phyloP scores from a whole-genome alignment of 1,139 yeast species.

The Saccharomycopsis hybrid region DNA sequence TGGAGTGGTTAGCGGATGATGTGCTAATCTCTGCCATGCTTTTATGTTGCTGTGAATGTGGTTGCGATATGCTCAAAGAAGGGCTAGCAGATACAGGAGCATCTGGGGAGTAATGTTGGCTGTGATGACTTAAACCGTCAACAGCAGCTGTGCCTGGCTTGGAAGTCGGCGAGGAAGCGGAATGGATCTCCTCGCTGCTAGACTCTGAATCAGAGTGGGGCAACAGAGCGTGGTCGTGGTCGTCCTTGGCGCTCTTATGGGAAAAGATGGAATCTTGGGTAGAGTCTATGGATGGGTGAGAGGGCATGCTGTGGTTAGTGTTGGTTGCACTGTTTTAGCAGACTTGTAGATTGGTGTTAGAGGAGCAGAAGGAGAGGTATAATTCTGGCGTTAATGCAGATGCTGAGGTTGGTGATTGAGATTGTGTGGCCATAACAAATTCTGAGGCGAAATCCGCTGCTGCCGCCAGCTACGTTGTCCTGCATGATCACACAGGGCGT shows the following conservation, averaged over 20 bases:
- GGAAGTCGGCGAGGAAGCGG: no score
- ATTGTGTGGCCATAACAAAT: no score
- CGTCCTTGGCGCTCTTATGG: neutral
- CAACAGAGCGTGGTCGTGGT: no score
- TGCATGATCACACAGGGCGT: no score
- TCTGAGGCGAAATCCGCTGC: no score
- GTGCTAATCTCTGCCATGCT: neutral
- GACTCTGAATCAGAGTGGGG: neutral
- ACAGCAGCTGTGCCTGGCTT: neutral
- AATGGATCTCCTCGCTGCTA: neutral
- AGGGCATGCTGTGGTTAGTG: neutral
- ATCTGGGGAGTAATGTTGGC: neutral
- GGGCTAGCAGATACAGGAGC: neutral
- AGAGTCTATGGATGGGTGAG: conserved; percentile 12
- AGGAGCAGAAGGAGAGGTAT: neutral
- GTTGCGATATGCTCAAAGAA: no score
- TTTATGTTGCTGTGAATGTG: neutral
- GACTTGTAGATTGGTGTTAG: neutral
- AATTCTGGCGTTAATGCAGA: neutral
- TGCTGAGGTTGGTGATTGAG: no score
- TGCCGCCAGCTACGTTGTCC: no score
- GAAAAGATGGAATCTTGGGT: conserved; percentile 1
- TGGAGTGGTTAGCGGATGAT: neutral
- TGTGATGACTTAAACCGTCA: neutral
- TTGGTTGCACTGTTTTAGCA: neutral